Base-by-base conservation (phyloP, 108 stramenopile genomes). In the Aureococcus anophagefferens region DNA sequence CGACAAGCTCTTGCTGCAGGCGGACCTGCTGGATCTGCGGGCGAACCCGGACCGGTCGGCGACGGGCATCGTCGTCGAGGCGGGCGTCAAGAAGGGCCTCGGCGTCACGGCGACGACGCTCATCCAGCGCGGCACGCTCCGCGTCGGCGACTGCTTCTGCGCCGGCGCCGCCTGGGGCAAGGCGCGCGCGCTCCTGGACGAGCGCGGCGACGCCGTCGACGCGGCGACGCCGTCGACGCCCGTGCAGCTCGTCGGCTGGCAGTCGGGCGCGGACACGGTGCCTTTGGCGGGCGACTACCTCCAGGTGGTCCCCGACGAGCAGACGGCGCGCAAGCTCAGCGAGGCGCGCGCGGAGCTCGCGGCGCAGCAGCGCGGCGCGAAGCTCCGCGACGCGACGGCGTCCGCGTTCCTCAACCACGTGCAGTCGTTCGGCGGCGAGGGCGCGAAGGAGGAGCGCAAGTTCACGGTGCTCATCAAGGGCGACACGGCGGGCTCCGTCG, bases 21-120 rank as follows among this genome's bases (percentile, higher is more conserved):
- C 96, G 31, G 96, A 98, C 77, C 72, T 98, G 32, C 71, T 93
- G 75, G 93, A 96, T 67, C 81, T 98, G 46, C 82, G 87, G 75
- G 97, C 97, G n/a, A 91, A 93, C 69, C 79, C 85, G 0, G 82
- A 93, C 72, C 81, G 90, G 18, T 73, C 86, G 62, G 96, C 91
- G 11, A 90, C 97, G 76, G 95, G 92, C 46, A 83, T 91, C 66
- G 91, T 99, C 15, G 75, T 99, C 59, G 99, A 99, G 81, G 91
- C 95, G 25, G 77, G 90, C 25, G 76, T 97, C 9, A 92, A 96
- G 71, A 78, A 78, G 63, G 96, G 96, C 18, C 81, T 97, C 13
- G 98, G 98, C 68, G 90, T 86, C 30, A 91, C 96, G 32, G 94
- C 95, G 18, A 95, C 95, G 46, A 85, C 88, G 21, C 78, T 99